Base-by-base conservation (phyloP, 768 basidiomycete species). In the Ephemerocybe angulata region DNA sequence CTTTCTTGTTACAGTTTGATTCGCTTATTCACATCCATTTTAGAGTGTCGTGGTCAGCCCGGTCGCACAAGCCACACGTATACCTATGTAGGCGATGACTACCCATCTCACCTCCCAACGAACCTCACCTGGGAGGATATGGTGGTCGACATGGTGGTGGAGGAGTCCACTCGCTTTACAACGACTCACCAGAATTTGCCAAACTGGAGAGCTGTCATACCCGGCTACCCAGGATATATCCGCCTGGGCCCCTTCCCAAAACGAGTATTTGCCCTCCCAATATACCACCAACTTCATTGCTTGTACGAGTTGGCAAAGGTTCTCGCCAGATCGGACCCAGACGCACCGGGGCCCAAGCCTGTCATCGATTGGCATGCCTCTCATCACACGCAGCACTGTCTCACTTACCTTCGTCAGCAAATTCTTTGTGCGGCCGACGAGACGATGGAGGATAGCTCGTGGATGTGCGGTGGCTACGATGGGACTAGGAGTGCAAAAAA, bases 371-470 rank as follows among this genome's bases (percentile, higher is more conserved):
- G 33, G 33, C 33, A 35, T 17, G 33, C 8, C 8, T 17, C 8
- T 35, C 42, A 52, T 19, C 60, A 47, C 22, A 8, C 52, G 2
- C 60, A 65, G 4, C 75, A 76, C 52, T 76, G 75, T 53, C 51
- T 75, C 1, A 67, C 70, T 43, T 75, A 74, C 55, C 57, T 75
- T 6, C 59, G 72, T 4, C 72, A 75, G 43, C 65, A 65, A 1
- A 53, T 71, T 19, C 55, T 76, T 24, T 76, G 74, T 52, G 63
- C 60, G 5, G 69, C 73, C 5, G 65, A 68, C 21, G 62, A 63
- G 37, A 62, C 67, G 3, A 50, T 75, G 8, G 74, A 75, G 51
- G 44, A 52, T 8, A 71, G 70, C 1, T 70, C 72, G 50, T 72
- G 72, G 50, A 58, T 22, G 11, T 21, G 29, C 12, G 33, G 49